phyloP scores from a whole-genome alignment of 192 early-diverging fungal species.

The Dispira parvispora region DNA sequence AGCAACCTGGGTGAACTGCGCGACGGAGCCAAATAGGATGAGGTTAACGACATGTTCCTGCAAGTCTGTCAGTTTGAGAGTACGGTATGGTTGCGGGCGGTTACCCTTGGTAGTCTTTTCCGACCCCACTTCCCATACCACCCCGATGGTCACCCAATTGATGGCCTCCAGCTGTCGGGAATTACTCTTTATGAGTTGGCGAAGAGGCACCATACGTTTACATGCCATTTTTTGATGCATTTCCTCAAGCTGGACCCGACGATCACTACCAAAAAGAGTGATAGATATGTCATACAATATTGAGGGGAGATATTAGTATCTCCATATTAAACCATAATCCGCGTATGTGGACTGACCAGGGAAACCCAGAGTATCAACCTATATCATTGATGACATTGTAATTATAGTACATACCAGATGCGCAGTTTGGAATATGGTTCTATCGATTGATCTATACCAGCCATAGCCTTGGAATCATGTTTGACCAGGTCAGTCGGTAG shows the following conservation, averaged over 20 bases:
- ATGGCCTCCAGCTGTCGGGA: not conserved
- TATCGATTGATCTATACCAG: no score
- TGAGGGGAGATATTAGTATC: no score
- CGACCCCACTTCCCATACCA: not conserved
- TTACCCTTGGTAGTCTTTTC: not conserved
- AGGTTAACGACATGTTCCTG: not conserved
- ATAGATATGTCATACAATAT: no score
- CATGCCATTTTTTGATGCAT: not conserved
- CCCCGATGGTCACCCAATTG: constrained; percentile 8
- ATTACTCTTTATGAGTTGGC: not conserved
- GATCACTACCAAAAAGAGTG: not conserved
- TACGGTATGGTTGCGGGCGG: not conserved
- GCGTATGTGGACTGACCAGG: no score
- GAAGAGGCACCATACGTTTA: not conserved
- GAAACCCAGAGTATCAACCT: no score
- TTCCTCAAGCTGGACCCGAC: not conserved
- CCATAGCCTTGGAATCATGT: no score
- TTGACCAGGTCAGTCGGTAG: no score
- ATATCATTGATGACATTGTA: no score
- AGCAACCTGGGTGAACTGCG: not conserved
- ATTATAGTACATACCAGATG: no score
- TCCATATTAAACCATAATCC: no score
- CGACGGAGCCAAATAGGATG: not conserved
- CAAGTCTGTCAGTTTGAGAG: constrained; percentile 2
- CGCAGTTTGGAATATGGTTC: no score